These are phyloP conservation scores for Phytophthora pseudosyringae DNA, from an alignment of 352 stramenopile genomes.

Conservation along the genomic window DNA sequence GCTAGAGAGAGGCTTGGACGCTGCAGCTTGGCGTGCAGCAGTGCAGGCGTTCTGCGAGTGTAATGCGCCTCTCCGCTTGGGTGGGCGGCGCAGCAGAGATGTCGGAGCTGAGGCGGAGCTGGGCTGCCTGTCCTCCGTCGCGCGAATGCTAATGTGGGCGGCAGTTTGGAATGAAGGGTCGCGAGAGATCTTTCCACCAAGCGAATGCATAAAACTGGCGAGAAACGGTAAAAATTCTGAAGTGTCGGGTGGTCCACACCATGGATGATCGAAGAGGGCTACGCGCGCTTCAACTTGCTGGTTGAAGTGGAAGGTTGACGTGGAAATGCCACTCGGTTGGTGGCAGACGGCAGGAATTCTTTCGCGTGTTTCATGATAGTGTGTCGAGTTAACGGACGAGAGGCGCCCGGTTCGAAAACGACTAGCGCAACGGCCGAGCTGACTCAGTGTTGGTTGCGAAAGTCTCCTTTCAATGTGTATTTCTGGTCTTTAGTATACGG, in stretches of 20 bases:
- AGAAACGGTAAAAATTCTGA: slow-evolving; percentile 9
- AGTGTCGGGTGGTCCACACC: slow-evolving; percentile 15
- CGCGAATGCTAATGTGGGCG: slow-evolving; percentile 35
- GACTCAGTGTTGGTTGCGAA: background rate
- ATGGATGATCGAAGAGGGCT: slow-evolving; percentile 1
- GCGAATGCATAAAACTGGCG: slow-evolving; percentile 12
- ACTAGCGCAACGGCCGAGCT: slow-evolving; percentile 2
- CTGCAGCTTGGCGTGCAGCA: slow-evolving; percentile 5
- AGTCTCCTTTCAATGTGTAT: slow-evolving; percentile 11
- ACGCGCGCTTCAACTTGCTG: slow-evolving; percentile 12
- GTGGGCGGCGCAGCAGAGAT: background rate
- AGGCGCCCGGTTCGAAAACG: background rate
- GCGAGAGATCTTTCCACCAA: slow-evolving; percentile 30
- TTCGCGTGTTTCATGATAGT: background rate
- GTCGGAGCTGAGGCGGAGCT: background rate
- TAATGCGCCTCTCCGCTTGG: background rate
- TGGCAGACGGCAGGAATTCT: background rate
- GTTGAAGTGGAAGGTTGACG: background rate
- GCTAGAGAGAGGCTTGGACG: background rate
- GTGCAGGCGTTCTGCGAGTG: background rate
- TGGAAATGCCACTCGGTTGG: background rate
- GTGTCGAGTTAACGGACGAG: slow-evolving; percentile 8
- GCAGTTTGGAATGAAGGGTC: slow-evolving; percentile 33
- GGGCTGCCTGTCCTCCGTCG: background rate
- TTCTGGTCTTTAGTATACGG: slow-evolving; percentile 2